These are phyloP conservation scores for Cladophialophora bantiana DNA, from an alignment of 2,329 filamentous ascomycete genomes.

Conservation along the genomic window DNA sequence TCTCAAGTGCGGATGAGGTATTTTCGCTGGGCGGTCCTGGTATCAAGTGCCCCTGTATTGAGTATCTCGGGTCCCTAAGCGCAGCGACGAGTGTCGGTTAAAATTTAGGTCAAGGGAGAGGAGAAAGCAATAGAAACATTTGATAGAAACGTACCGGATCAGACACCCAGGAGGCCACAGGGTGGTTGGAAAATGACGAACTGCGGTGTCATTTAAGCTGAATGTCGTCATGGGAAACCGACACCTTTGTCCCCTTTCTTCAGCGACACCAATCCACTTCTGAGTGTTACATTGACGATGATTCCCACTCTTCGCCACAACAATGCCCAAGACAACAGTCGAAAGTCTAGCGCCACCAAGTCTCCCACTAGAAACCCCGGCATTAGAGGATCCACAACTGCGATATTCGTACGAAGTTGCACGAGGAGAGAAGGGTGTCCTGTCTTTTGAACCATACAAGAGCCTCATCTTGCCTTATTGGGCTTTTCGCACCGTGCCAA, in stretches of 20 bases:
- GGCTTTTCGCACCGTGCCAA: conserved; percentile 62
- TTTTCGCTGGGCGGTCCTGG: too few species aligned
- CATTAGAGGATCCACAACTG: conserved; percentile 33
- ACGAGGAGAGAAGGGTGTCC: conserved; percentile 66
- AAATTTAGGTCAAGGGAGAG: too few species aligned
- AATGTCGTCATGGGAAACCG: conserved; percentile 9
- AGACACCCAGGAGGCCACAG: too few species aligned
- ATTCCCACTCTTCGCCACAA: conserved; percentile 2
- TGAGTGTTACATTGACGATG: not conserved
- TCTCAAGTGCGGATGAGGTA: too few species aligned
- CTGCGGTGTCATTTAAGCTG: not conserved
- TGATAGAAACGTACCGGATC: not conserved
- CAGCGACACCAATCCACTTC: not conserved
- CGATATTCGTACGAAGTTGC: conserved; percentile 60
- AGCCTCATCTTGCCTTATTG: conserved; percentile 65
- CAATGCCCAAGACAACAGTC: conserved; percentile 33
- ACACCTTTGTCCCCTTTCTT: not conserved
- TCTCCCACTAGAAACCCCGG: conserved; percentile 35
- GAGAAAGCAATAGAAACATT: not conserved
- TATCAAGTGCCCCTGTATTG: too few species aligned
- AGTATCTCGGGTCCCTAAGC: too few species aligned
- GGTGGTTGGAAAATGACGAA: too few species aligned
- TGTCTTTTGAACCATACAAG: conserved; percentile 71
- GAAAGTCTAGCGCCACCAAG: conserved; percentile 29
- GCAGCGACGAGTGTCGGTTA: too few species aligned